Evolutionary conservation across 352 stramenopile genomes (phyloP).

Genomic region (Globisporangium splendens): DNA sequence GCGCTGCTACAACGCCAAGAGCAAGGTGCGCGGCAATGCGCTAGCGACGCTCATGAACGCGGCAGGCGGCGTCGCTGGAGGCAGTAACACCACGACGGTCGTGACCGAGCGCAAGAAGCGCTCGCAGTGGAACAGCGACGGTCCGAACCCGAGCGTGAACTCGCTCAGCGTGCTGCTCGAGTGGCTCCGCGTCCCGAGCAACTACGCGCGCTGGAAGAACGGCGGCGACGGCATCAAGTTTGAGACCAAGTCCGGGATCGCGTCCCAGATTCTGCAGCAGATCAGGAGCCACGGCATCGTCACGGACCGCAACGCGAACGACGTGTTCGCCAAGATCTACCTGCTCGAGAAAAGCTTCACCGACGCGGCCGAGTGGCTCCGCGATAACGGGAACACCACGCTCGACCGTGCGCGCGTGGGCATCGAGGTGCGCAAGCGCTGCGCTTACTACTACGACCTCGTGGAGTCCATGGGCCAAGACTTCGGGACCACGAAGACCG

Average conservation of each 20-base stretch:
- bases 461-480: conserved; percentile 9
- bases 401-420: conserved; percentile 3
- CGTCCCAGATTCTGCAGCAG: conserved; percentile 11
- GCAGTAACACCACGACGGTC: not conserved
- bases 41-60: not conserved
- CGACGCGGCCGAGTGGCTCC: conserved; percentile 10
- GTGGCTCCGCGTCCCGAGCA: conserved; percentile 15
- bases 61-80: not conserved
- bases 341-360: conserved; percentile 19
- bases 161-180: conserved; percentile 13
- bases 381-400: conserved; percentile 1
- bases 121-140: conserved; percentile 16
- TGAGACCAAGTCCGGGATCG: conserved; percentile 14
- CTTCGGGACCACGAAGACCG: not conserved
- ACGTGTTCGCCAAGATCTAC: conserved; percentile 22
- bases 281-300: conserved; percentile 13
- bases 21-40: not conserved
- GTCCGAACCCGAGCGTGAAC: conserved; percentile 9
- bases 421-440: conserved; percentile 8
- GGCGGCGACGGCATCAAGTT: conserved; percentile 13
- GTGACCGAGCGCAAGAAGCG: conserved; percentile 16
- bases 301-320: conserved; percentile 18
- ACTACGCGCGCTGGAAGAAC: conserved; percentile 17
- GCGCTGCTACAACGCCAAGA: conserved; percentile 16
- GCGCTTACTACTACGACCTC: conserved; percentile 16